Evolutionary conservation across 495 filamentous ascomycete species (phyloP), one percentile per base, ranked within the genome.

Genomic region (Bacidia rubella): DNA sequence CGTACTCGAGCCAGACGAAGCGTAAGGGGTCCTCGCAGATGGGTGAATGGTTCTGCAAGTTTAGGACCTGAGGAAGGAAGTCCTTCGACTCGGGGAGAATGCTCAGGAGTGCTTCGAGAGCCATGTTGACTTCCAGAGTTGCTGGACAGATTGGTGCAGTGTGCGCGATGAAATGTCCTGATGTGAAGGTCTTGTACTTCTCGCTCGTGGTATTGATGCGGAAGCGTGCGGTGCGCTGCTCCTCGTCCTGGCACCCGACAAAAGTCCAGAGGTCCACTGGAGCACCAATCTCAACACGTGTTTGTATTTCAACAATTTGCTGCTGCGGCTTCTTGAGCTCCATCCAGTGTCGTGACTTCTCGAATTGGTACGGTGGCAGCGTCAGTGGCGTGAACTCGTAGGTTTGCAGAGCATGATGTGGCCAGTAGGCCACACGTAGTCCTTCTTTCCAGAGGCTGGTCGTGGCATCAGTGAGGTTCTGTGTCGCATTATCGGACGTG

Each of bases 91-190:
- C 65, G 0, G 70, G 60, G 46, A 54, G 61, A 0, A 80, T 52
- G 25, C 62, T 70, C 1, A 58, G 41, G 1, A 76, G 23, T n/a
- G 74, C 68, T 25, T 77, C 72, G n/a, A 77, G 65, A 0, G 65
- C 67, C 23, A 74, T 72, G 35, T 73, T 68, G 1, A 77, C 51
- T 51, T 73, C 56, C 0, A 76, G 25, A 1, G 70, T 74, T 1
- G 66, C 68, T 0, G 74, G 75, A 19, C 70, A 74, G 5, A 75
- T 68, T 1, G 70, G 70, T 0, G 71, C 74, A 1, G 70, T 71
- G 15, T 67, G 54, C 0, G 67, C 73, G 21, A 75, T 71, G 2
- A 69, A 40, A 55, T 78, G 72, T 4, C 67, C 70, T 0, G 60
- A 62, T 1, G 76, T 54, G 20, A 69, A 60, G 11, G 59, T 57